Evolutionary conservation across 2,329 filamentous ascomycete genomes (phyloP).

Genomic region (Calonectria leucothoes): DNA sequence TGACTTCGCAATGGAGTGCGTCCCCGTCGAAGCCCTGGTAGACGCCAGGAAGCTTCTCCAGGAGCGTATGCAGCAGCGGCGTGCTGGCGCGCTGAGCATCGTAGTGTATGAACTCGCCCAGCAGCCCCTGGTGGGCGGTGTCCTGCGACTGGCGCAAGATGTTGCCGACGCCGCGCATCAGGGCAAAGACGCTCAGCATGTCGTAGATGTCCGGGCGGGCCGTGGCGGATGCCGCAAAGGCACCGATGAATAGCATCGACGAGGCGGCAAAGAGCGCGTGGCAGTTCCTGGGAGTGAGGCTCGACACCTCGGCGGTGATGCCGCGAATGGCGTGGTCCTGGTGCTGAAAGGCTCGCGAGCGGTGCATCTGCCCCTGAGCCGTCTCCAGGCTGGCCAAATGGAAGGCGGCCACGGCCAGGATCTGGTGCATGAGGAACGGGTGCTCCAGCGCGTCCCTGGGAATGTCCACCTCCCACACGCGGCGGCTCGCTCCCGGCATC

Average conservation of each 20-base stretch:
- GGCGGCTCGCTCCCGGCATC: conserved; percentile 5
- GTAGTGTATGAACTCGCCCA: conserved; percentile 14
- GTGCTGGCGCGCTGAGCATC: neutral
- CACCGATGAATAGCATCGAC: conserved; percentile 11
- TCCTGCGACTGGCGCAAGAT: neutral
- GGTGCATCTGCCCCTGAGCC: neutral
- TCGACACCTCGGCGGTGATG: conserved; percentile 2
- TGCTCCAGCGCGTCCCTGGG: neutral
- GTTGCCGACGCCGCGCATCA: neutral
- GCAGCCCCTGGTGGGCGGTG: neutral
- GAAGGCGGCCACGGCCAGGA: conserved; percentile 19
- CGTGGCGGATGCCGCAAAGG: neutral
- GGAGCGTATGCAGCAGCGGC: neutral
- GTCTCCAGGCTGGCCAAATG: conserved; percentile 12
- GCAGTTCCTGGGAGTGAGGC: conserved; percentile 3
- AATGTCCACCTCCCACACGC: conserved; percentile 11
- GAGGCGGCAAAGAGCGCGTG: conserved; percentile 19
- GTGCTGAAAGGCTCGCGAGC: conserved; percentile 11
- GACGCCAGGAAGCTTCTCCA: neutral
- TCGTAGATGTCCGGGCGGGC: neutral
- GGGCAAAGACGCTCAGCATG: neutral
- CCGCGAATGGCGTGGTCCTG: conserved; percentile 19
- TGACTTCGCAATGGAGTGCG: neutral
- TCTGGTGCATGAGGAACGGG: conserved; percentile 20
- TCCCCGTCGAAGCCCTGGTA: neutral